These are phyloP conservation scores for Selaginella tamariscina DNA, from an alignment of 75 land plant species.

Conservation along the genomic window DNA sequence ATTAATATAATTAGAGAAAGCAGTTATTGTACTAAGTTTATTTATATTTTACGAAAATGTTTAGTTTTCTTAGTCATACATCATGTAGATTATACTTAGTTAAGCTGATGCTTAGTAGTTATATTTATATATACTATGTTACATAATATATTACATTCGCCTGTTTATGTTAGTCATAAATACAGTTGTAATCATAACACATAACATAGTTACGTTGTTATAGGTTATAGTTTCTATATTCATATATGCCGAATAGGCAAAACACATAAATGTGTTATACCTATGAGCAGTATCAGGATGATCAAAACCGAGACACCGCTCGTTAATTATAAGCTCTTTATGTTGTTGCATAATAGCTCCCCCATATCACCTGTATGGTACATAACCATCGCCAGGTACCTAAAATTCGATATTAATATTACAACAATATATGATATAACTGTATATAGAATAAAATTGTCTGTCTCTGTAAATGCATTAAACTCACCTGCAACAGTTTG, in stretches of 20 bases:
- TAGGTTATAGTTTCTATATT: too few relatives aligned
- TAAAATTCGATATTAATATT: constrained; percentile 16
- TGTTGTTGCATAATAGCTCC: constrained; percentile 98
- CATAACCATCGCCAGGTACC: constrained; percentile 96
- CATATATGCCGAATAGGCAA: background rate
- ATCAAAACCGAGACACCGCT: constrained; percentile 88
- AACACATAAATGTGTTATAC: constrained; percentile 18
- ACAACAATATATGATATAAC: background rate
- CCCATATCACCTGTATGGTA: constrained; percentile 99
- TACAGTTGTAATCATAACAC: too few relatives aligned
- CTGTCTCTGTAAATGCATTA: background rate
- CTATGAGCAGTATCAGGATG: constrained; percentile 99
- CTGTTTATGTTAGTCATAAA: too few relatives aligned
- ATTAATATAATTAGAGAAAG: background rate
- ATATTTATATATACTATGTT: too few relatives aligned
- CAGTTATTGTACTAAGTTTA: too few relatives aligned
- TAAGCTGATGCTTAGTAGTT: too few relatives aligned
- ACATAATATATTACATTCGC: too few relatives aligned
- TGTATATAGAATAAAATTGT: background rate
- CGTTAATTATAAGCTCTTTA: constrained; percentile 95
- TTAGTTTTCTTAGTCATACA: too few relatives aligned
- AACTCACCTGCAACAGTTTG: constrained; percentile 80
- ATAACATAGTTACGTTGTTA: too few relatives aligned
- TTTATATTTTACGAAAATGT: too few relatives aligned
- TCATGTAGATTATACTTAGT: too few relatives aligned